Percentiles rank a stretch among this genome's conserved stretches.
Evolutionary conservation across 306 rosid species (phyloP).

Genomic region (Cucurbita moschata): DNA sequence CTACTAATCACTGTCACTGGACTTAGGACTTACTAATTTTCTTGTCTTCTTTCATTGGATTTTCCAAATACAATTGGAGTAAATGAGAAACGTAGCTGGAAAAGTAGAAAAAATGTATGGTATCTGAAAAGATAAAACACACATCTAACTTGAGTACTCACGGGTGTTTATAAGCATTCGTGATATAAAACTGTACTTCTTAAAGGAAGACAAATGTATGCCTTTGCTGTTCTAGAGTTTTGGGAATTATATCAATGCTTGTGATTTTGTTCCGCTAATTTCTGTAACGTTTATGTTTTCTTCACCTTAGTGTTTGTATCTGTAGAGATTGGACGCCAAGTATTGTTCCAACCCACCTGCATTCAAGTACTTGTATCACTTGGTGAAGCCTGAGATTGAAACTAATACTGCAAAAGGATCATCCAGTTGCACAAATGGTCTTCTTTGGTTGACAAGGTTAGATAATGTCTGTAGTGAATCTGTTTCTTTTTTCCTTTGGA

Average conservation of each 20-base stretch:
- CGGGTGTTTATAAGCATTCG: not conserved
- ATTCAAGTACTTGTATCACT: slow-evolving; percentile 53
- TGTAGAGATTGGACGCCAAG: slow-evolving; percentile 80
- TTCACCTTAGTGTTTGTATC: slow-evolving; percentile 12
- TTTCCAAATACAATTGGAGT: not conserved
- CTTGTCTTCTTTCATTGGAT: not conserved
- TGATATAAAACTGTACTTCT: not conserved
- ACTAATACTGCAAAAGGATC: slow-evolving; percentile 64
- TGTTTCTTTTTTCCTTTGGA: not conserved
- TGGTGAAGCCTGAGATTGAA: slow-evolving; percentile 75
- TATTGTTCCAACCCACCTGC: slow-evolving; percentile 39
- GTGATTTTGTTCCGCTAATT: not conserved
- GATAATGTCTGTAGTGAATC: not conserved
- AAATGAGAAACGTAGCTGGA: not conserved
- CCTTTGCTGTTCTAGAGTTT: not conserved
- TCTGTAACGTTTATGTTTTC: not conserved
- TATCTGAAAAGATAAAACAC: not conserved
- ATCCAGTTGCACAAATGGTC: slow-evolving; percentile 96
- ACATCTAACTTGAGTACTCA: not conserved
- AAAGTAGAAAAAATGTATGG: not conserved
- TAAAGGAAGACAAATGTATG: not conserved
- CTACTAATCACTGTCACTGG: not conserved
- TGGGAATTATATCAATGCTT: not conserved
- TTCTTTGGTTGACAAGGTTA: slow-evolving; percentile 98
- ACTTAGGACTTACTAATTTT: not conserved